Evolutionary conservation across 805 yeast genomes (phyloP).

Genomic region (Sugiyamaella lignohabitans): DNA sequence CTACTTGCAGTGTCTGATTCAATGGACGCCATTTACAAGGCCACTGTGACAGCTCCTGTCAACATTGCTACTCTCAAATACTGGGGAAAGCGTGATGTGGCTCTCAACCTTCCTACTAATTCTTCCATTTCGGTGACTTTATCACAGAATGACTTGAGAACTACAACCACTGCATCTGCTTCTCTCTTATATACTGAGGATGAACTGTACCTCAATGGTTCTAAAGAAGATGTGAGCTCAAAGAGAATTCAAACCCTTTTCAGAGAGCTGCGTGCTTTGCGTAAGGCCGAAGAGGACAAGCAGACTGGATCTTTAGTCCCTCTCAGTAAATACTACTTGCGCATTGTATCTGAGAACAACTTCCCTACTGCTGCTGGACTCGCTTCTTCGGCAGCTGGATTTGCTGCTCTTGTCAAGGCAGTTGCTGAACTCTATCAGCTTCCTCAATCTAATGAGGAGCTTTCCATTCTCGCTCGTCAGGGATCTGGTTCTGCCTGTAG

Average conservation of each 20-base stretch:
- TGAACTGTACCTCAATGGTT: constrained; percentile 81
- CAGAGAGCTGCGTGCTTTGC: constrained; percentile 60
- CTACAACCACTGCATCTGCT: constrained; percentile 83
- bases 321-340: constrained; percentile 57
- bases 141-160: constrained; percentile 82
- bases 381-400: constrained; percentile 98
- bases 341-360: constrained; percentile 87
- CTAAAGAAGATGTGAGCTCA: constrained; percentile 61
- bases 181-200: constrained; percentile 52
- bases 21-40: constrained; percentile 40
- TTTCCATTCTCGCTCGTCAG: constrained; percentile 91
- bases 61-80: constrained; percentile 95
- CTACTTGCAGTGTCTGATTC: neutral
- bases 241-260: constrained; percentile 55
- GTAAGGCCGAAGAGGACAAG: constrained; percentile 51
- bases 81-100: constrained; percentile 96
- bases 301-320: constrained; percentile 13
- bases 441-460: constrained; percentile 78
- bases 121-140: constrained; percentile 92
- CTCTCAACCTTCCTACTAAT: constrained; percentile 88
- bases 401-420: constrained; percentile 91
- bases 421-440: constrained; percentile 77
- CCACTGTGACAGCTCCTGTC: constrained; percentile 93
- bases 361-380: constrained; percentile 99
- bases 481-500: constrained; percentile 99